Conservation (phyloP, 2,329 filamentous ascomycete species). For the Septoria linicola region DNA sequence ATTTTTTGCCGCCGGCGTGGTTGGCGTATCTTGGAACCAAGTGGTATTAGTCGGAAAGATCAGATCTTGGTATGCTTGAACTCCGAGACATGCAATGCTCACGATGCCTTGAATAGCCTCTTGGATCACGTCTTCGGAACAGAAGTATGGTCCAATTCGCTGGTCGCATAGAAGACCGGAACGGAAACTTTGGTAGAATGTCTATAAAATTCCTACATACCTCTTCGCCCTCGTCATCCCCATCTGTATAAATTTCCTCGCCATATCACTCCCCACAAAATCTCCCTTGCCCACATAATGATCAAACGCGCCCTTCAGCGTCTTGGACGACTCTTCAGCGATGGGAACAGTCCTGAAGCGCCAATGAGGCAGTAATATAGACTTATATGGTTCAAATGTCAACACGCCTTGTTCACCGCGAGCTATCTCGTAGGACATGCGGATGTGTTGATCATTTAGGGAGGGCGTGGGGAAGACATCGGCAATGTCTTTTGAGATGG, state of each 20-base stretch:
- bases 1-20: constrained; percentile 54
- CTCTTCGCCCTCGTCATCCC: constrained; percentile 59
- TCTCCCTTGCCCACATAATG: constrained; percentile 53
- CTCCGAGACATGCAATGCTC: background rate
- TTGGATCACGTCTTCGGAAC: too few relatives aligned
- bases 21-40: constrained; percentile 27
- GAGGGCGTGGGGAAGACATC: constrained; percentile 31
- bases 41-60: background rate
- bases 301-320: constrained; percentile 53
- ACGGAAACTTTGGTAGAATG: too few relatives aligned
- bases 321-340: constrained; percentile 51
- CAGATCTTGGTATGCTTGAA: background rate
- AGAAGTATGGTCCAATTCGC: background rate
- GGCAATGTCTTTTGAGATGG: background rate
- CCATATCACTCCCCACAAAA: constrained; percentile 66
- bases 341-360: constrained; percentile 56
- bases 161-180: constrained; percentile 58
- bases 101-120: background rate
- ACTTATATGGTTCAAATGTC: constrained; percentile 65
- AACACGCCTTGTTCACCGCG: constrained; percentile 62
- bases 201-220: constrained; percentile 13
- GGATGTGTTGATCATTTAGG: constrained; percentile 36
- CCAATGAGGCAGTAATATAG: constrained; percentile 59
- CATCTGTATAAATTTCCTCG: constrained; percentile 65
- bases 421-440: constrained; percentile 57